Conservation (phyloP, 202 grass and related monocot species). For the Sporobolus alterniflorus region DNA sequence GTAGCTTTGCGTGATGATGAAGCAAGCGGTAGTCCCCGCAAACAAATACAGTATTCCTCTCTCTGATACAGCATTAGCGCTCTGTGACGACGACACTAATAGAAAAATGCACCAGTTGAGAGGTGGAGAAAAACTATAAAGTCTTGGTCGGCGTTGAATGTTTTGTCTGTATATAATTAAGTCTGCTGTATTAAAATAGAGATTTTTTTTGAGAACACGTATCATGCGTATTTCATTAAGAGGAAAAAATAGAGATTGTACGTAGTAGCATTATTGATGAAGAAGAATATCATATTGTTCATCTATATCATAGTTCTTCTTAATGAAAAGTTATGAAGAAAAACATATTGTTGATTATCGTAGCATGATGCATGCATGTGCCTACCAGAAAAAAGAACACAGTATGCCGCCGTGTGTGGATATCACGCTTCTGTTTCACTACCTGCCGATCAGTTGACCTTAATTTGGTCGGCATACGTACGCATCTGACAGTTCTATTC, state of each 20-base stretch:
- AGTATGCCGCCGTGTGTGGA: neutral
- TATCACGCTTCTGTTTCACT: neutral
- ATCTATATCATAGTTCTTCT: neutral
- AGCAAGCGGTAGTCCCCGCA: neutral
- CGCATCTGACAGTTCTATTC: neutral
- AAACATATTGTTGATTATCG: too few species aligned
- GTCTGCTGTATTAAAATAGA: neutral
- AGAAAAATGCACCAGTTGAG: too few species aligned
- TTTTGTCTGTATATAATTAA: neutral
- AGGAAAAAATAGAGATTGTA: neutral
- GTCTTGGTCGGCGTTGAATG: neutral
- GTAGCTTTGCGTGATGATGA: neutral
- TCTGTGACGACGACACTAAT: too few species aligned
- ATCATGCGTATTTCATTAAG: too few species aligned
- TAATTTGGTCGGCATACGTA: neutral
- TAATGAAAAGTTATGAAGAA: too few species aligned
- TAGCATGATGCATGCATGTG: neutral
- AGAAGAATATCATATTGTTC: neutral
- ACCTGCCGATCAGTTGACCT: neutral
- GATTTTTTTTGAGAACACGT: too few species aligned
- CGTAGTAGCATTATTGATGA: neutral
- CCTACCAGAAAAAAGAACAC: neutral
- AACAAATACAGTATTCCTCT: neutral
- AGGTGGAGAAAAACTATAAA: neutral
- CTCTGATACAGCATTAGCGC: too few species aligned